These are phyloP conservation scores for Sporothrix dimorphospora DNA, from an alignment of 2,329 filamentous ascomycete species.

Conservation along the genomic window DNA sequence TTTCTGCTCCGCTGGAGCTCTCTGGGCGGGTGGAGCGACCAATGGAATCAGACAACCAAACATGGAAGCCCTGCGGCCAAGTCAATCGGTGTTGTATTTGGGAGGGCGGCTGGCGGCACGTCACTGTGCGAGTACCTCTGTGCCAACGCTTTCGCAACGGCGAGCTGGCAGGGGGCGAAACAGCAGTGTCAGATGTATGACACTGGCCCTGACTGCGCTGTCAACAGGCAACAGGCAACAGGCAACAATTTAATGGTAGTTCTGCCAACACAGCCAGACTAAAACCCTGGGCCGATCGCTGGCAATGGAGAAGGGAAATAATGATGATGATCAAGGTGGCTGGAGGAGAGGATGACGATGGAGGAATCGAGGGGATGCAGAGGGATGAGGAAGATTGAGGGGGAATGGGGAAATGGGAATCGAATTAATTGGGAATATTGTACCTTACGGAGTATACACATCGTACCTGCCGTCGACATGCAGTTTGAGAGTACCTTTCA, in stretches of 20 bases:
- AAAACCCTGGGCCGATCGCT: neutral
- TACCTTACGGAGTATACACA: neutral
- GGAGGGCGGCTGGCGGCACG: neutral
- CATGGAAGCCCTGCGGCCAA: constrained; percentile 11
- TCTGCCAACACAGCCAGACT: neutral
- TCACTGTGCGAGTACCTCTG: constrained; percentile 17
- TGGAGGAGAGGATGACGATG: neutral
- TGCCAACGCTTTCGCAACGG: neutral
- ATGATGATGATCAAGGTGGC: neutral
- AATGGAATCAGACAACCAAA: constrained; percentile 7
- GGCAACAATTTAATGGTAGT: neutral
- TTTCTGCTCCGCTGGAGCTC: constrained; percentile 1
- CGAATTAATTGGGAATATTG: neutral
- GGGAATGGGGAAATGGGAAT: neutral
- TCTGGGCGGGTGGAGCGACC: neutral
- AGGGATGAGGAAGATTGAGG: neutral
- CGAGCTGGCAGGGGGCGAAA: constrained; percentile 12
- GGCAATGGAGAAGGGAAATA: neutral
- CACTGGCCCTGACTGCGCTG: neutral
- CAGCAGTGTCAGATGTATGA: constrained; percentile 3
- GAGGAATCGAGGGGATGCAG: constrained; percentile 4
- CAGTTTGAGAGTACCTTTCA: neutral
- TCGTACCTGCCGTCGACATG: neutral
- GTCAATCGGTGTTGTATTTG: neutral
- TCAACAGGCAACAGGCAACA: neutral